phyloP scores from a whole-genome alignment of 164 flowering plant genomes.

The Annona cherimola region DNA sequence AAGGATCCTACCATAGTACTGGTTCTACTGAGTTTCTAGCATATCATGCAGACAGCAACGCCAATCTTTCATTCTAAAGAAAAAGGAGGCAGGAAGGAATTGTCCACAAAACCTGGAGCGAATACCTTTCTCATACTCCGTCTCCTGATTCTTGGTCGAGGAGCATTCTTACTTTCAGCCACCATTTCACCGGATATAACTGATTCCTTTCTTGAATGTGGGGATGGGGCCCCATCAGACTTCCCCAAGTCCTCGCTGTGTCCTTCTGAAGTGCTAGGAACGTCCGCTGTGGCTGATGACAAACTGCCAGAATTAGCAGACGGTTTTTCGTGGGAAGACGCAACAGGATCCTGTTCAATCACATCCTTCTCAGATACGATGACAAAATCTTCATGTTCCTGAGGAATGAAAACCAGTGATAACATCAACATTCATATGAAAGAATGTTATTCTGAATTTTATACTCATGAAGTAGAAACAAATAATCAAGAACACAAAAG shows the following conservation, averaged over 20 bases:
- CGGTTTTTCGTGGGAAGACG: conserved; percentile 49
- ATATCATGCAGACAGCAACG: background rate
- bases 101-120: background rate
- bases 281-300: conserved; percentile 24
- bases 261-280: conserved; percentile 9
- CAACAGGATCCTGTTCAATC: conserved; percentile 59
- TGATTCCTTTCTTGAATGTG: conserved; percentile 34
- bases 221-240: conserved; percentile 38
- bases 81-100: background rate
- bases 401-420: conserved; percentile 14
- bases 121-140: conserved; percentile 45
- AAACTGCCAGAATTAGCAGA: conserved; percentile 32
- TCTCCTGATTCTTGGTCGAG: conserved; percentile 37
- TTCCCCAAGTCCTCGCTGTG: conserved; percentile 22
- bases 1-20: conserved; percentile 95
- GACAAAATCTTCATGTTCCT: conserved; percentile 46
- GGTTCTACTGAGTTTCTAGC: conserved; percentile 56
- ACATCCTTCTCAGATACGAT: conserved; percentile 27
- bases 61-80: background rate
- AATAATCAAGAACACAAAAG: background rate
- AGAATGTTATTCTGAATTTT: too few species aligned
- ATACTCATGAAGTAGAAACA: background rate
- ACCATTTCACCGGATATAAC: conserved; percentile 28
- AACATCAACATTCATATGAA: background rate
- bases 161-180: conserved; percentile 33